Percentiles rank a stretch among this genome's conserved stretches.
These are phyloP conservation scores for Leishmania braziliensis DNA, from an alignment of 208 protist species.

Conservation along the genomic window DNA sequence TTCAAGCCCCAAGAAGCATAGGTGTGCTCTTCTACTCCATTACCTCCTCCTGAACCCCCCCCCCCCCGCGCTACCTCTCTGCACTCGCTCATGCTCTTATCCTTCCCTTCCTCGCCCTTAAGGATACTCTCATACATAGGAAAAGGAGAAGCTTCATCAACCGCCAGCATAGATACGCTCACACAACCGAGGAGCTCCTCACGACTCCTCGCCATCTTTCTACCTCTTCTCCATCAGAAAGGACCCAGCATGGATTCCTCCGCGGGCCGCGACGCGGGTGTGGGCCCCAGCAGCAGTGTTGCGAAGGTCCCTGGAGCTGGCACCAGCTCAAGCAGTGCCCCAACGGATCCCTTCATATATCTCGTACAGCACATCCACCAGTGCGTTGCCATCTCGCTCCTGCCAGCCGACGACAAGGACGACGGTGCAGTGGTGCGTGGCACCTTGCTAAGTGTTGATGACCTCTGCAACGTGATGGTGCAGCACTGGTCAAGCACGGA, in stretches of 20 bases:
- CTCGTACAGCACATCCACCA: conserved; percentile 51
- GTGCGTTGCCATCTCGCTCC: conserved; percentile 20
- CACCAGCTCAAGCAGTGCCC: conserved; percentile 6
- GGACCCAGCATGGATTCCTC: not conserved
- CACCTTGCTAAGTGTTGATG: conserved; percentile 67
- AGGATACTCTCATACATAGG: not conserved
- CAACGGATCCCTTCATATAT: conserved; percentile 53
- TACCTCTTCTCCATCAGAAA: too few species aligned
- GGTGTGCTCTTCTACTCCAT: not conserved
- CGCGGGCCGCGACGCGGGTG: not conserved
- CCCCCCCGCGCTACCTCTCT: not conserved
- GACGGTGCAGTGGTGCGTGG: conserved; percentile 28
- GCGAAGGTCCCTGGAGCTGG: not conserved
- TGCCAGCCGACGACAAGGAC: conserved; percentile 13
- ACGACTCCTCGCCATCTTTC: not conserved
- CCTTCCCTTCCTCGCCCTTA: too few species aligned
- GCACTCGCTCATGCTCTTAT: not conserved
- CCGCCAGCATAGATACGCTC: not conserved
- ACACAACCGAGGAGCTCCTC: not conserved
- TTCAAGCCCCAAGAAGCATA: not conserved
- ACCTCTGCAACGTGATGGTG: conserved; percentile 70
- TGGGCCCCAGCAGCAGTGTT: not conserved
- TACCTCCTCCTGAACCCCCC: not conserved
- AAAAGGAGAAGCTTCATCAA: not conserved
- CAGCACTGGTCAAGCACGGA: conserved; percentile 40